Percentiles rank a stretch among this genome's conserved stretches.
Conservation (phyloP, 2,329 filamentous ascomycete species). For the Cladorrhinum sp. region DNA sequence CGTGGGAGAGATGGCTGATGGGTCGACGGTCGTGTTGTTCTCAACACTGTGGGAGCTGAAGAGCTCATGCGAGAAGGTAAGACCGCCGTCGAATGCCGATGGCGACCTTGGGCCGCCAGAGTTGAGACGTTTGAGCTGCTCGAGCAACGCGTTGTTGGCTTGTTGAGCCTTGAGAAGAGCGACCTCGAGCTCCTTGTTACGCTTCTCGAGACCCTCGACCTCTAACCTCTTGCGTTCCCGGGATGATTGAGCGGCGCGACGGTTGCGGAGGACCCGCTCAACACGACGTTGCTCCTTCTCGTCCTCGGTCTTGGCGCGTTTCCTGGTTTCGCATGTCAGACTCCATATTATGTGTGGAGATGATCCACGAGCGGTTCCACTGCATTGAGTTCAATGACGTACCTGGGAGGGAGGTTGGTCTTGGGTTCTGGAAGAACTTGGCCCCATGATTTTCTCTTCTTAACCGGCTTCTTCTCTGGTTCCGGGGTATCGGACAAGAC, state of each 20-base stretch:
- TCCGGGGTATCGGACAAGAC: slow-evolving; percentile 22
- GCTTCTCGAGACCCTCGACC: slow-evolving; percentile 78
- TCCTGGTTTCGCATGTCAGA: slow-evolving; percentile 50
- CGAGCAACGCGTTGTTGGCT: slow-evolving; percentile 46
- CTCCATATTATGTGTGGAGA: background rate
- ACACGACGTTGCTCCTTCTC: slow-evolving; percentile 98
- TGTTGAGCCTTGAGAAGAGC: slow-evolving; percentile 59
- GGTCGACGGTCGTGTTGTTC: slow-evolving; percentile 53
- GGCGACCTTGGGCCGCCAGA: slow-evolving; percentile 39
- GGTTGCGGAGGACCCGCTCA: slow-evolving; percentile 93
- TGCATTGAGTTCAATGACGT: slow-evolving; percentile 6
- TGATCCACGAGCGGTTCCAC: background rate
- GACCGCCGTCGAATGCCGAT: slow-evolving; percentile 41
- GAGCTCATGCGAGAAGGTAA: slow-evolving; percentile 58
- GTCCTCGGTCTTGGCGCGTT: slow-evolving; percentile 97
- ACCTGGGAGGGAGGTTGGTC: slow-evolving; percentile 88
- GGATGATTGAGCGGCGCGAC: slow-evolving; percentile 93
- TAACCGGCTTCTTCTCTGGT: slow-evolving; percentile 68
- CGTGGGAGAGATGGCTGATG: slow-evolving; percentile 58
- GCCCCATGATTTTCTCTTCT: slow-evolving; percentile 99
- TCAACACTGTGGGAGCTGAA: slow-evolving; percentile 50
- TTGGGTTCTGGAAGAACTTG: slow-evolving; percentile 95
- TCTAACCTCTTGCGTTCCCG: slow-evolving; percentile 86
- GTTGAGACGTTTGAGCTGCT: slow-evolving; percentile 49
- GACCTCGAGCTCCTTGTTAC: slow-evolving; percentile 68